Conservation (phyloP, 2,329 filamentous ascomycete species). For the Penicillium sp. region DNA sequence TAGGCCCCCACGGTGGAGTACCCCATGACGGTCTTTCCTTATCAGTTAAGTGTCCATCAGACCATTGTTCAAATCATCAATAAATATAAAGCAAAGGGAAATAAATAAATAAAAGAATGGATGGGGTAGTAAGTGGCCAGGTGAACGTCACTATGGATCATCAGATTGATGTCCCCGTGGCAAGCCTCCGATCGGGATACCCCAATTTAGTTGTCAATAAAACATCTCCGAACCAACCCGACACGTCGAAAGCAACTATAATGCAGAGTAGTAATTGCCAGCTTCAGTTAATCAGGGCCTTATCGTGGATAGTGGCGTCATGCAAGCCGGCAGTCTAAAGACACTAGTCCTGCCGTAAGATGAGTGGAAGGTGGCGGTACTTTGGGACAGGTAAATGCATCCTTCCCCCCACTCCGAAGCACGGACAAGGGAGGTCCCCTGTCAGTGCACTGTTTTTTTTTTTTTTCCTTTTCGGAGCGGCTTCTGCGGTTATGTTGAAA, state of each 20-base stretch:
- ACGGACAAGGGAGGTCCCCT: constrained; percentile 1
- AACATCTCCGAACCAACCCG: neutral
- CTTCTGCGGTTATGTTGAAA: constrained; percentile 24
- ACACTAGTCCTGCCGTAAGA: neutral
- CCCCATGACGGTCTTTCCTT: constrained; percentile 6
- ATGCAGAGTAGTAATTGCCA: neutral
- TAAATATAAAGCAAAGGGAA: neutral
- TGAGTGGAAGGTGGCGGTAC: constrained; percentile 2
- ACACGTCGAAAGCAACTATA: neutral
- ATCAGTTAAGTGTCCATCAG: constrained; percentile 3
- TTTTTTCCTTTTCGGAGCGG: constrained; percentile 17
- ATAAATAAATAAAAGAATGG: neutral
- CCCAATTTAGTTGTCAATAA: neutral
- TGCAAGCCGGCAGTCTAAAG: neutral
- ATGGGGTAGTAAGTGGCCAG: neutral
- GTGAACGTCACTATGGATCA: neutral
- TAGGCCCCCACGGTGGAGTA: constrained; percentile 1
- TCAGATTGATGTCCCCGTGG: neutral
- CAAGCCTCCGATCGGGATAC: neutral
- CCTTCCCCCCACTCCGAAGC: neutral
- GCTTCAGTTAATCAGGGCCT: neutral
- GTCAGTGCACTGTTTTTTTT: neutral
- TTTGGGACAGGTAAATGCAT: neutral
- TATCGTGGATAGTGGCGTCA: neutral
- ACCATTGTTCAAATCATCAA: neutral